phyloP scores from a whole-genome alignment of 306 rosid genomes.

The Cajanus cajan region DNA sequence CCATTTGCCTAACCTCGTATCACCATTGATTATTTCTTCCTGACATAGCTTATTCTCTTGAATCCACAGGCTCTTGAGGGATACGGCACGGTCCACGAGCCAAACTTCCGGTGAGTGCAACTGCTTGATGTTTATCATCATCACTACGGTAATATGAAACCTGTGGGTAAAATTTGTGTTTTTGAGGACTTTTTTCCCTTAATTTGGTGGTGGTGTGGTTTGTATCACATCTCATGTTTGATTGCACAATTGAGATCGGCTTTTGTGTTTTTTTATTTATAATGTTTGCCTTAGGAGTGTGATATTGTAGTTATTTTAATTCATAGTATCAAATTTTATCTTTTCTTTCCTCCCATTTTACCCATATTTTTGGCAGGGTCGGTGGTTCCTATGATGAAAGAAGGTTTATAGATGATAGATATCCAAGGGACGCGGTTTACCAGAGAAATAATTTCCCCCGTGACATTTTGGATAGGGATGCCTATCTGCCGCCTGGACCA shows the following conservation, averaged over 20 bases:
- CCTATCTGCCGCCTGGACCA: conserved; percentile 67
- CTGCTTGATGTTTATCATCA: conserved; percentile 40
- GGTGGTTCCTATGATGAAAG: conserved; percentile 83
- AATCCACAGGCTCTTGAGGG: conserved; percentile 99
- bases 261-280: background rate
- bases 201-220: background rate
- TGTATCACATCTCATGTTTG: background rate
- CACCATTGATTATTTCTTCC: conserved; percentile 86
- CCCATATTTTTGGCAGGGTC: conserved; percentile 58
- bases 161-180: background rate
- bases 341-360: conserved; percentile 57
- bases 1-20: conserved; percentile 95
- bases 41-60: conserved; percentile 99
- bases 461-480: conserved; percentile 74
- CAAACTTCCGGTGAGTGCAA: conserved; percentile 90
- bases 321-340: conserved; percentile 31
- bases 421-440: conserved; percentile 64
- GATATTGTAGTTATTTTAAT: conserved; percentile 13
- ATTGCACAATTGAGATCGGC: background rate
- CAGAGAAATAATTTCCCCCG: conserved; percentile 71
- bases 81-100: conserved; percentile 81
- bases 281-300: conserved; percentile 11
- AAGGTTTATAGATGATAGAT: conserved; percentile 82
- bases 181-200: background rate
- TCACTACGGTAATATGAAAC: conserved; percentile 30